Evolutionary conservation across 495 filamentous ascomycete genomes (phyloP).

Genomic region (Tuber borchii): DNA sequence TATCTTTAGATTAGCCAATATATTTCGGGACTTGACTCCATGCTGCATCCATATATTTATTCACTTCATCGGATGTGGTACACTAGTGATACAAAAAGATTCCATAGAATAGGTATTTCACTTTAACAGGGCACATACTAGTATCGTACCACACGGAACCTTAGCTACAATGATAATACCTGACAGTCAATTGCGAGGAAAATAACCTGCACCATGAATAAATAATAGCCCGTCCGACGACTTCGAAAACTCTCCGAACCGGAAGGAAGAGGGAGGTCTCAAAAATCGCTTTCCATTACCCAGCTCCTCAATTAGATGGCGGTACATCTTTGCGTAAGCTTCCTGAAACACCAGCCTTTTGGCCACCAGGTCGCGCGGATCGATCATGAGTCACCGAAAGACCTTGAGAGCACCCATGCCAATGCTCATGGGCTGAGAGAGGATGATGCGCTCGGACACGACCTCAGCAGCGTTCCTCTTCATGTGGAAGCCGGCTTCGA

Average conservation of each 20-base stretch:
- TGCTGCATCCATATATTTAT: neutral
- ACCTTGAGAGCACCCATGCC: slow-evolving; percentile 91
- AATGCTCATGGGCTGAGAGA: slow-evolving; percentile 85
- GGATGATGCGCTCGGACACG: slow-evolving; percentile 95
- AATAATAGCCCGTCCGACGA: neutral
- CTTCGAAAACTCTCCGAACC: neutral
- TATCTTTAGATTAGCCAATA: neutral
- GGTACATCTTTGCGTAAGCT: slow-evolving; percentile 31
- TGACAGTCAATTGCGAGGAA: neutral
- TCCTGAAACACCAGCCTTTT: slow-evolving; percentile 74
- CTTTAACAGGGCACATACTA: neutral
- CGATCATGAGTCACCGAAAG: slow-evolving; percentile 64
- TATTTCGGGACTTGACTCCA: neutral
- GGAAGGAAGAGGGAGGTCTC: neutral
- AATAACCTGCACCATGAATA: neutral
- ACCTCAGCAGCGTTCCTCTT: slow-evolving; percentile 85
- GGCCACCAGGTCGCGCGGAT: slow-evolving; percentile 55
- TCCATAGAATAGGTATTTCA: neutral
- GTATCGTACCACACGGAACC: neutral
- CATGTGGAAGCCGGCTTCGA: slow-evolving; percentile 85
- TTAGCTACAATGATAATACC: neutral
- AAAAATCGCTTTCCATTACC: neutral
- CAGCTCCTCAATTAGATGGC: neutral
- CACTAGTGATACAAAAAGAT: neutral
- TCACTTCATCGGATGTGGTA: neutral